Base-by-base conservation (phyloP, 495 filamentous ascomycete genomes). In the Aspergillus bertholletiae region DNA sequence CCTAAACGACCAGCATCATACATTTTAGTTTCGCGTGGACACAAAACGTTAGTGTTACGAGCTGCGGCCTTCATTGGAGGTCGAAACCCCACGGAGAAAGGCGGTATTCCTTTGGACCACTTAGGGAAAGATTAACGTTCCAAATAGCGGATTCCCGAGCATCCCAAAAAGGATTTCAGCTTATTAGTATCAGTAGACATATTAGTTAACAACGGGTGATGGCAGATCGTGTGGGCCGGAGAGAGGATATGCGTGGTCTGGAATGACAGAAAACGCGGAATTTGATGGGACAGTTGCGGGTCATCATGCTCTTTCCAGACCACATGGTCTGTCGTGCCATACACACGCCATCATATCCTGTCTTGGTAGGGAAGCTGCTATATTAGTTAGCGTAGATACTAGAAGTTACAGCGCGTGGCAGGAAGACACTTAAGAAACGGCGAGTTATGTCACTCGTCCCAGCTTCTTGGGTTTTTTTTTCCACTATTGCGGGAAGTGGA, bases 401-500 rank as follows among this genome's bases (percentile, higher is more conserved):
- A 28, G 34, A 15, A n/a, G 34, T n/a, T 37, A 37, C 7, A 37
- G 34, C 34, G 39, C 39, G 39, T 22, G 39, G 39, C 39, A 43
- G n/a, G n/a, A n/a, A n/a, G 20, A 22, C 22, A 43, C 11, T 12
- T 30, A 47, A 22, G 27, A 1, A 24, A 11, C 18, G 12, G 30
- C 15, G n/a, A 47, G 22, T 26, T 15, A 26, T 26, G n/a, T n/a
- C n/a, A n/a, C n/a, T n/a, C n/a, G n/a, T n/a, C 27, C 18, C 17
- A 23, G 13, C 27, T 35, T 15, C 18, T 30, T 23, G 20, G 6
- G 21, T 46, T 20, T 35, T 15, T 21, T 30, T 23, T 32, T 15
- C 30, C 46, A 34, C 22, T 34, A n/a, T 43, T 18, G 51, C 51
- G 51, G 51, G 51, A 53, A 53, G 51, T 53, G 51, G 51, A 53